These are phyloP conservation scores for Willaertia magna DNA, from an alignment of 208 protist genomes.

Conservation along the genomic window DNA sequence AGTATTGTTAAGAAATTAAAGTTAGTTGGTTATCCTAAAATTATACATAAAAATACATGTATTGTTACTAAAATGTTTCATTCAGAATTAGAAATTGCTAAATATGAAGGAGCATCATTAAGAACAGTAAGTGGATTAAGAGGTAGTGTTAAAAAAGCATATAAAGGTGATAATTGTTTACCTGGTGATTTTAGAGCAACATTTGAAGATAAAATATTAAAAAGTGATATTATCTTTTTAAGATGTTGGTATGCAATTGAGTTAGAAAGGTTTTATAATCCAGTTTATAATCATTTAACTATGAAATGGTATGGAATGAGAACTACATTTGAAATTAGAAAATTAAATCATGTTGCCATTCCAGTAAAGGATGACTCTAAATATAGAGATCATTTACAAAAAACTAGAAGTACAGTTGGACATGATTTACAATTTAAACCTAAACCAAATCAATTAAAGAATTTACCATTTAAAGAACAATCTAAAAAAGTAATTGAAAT, in stretches of 20 bases:
- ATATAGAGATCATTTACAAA: background rate
- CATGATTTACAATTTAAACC: background rate
- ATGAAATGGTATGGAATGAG: constrained; percentile 1
- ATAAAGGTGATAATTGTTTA: constrained; percentile 46
- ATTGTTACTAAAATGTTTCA: constrained; percentile 93
- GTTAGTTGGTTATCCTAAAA: constrained; percentile 84
- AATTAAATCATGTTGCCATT: background rate
- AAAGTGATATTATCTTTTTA: constrained; percentile 96
- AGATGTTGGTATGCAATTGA: constrained; percentile 91
- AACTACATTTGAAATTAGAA: background rate
- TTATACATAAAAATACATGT: constrained; percentile 94
- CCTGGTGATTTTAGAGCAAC: constrained; percentile 86
- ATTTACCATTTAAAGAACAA: background rate
- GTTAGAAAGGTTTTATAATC: constrained; percentile 86
- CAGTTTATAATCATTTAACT: constrained; percentile 31
- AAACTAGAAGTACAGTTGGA: background rate
- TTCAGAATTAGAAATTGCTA: constrained; percentile 79
- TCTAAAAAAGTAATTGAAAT: background rate
- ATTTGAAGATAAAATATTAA: constrained; percentile 98
- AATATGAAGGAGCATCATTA: constrained; percentile 95
- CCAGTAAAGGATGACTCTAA: background rate
- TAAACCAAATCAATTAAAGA: background rate
- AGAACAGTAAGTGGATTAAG: constrained; percentile 94
- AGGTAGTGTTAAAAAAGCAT: constrained; percentile 93
- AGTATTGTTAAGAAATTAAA: constrained; percentile 99